Base-by-base conservation (phyloP, 345 rosid species). In the Litchi chinensis region DNA sequence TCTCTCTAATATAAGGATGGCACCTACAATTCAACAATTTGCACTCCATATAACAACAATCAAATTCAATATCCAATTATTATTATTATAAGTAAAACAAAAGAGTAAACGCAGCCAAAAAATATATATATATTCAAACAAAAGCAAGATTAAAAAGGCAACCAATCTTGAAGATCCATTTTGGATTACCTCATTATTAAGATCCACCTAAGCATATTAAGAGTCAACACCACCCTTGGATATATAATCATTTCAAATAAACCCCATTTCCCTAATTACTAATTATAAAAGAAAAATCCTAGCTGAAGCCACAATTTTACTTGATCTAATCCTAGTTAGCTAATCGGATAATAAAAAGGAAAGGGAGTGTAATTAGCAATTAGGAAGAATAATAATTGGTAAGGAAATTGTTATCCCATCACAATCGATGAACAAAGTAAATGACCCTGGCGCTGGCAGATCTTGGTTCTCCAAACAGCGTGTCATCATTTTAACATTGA, bases 171-270 rank as follows among this genome's bases (percentile, higher is more conserved):
- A 65, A 48, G 10, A 24, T 62, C 60, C 56, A 71, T 4, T 24
- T 9, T 16, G 65, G 75, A 72, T 71, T 52, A 71, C 72, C 76
- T 71, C 73, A 71, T 78, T n/a, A 72, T 72, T 72, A 65, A 5
- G 16, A 21, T 44, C 68, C 68, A 59, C 57, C 46, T 68, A 60
- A 19, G 4, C 6, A 10, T 7, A 43, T 19, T 24, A n/a, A 44
- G 28, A 43, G n/a, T 68, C 72, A 68, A 44, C 37, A 43, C 72
- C 12, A 10, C 8, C 56, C 4, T 21, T 21, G 3, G 1, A 32
- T 32, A 22, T 21, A 8, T 21, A 28, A 15, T 16, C 5, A 50
- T 50, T 12, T 50, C 15, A 50, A 13, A 32, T 32, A 32, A 32
- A 46, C 10, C 52, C 8, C 52, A 46, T 46, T 11, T 7, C 52